phyloP scores from a whole-genome alignment of 345 rosid genomes.

The Dovyalis caffra region DNA sequence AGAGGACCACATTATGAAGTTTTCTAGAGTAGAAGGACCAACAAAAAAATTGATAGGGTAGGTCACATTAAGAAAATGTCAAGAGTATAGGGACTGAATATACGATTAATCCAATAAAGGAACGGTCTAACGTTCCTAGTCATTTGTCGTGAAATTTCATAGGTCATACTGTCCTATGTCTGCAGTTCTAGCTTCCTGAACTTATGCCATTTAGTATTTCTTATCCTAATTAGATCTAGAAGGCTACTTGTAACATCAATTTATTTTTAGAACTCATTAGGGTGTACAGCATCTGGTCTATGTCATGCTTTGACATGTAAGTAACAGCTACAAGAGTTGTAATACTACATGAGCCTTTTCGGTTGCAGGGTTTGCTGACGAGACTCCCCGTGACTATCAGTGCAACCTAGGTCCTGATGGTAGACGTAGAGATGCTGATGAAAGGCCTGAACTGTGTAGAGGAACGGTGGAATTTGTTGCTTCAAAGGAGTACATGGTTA shows the following conservation, averaged over 20 bases:
- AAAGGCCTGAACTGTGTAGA: constrained; percentile 80
- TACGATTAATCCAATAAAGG: no score
- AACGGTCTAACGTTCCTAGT: neutral
- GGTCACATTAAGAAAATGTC: no score
- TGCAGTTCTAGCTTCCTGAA: neutral
- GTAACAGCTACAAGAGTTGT: constrained; percentile 3
- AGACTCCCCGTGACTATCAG: constrained; percentile 73
- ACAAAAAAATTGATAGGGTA: no score
- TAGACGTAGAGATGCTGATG: constrained; percentile 77
- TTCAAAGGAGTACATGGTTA: constrained; percentile 82
- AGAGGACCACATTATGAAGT: no score
- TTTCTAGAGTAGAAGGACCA: no score
- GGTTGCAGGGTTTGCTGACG: constrained; percentile 58
- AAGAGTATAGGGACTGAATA: no score
- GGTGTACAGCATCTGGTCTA: neutral
- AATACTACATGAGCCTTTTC: constrained; percentile 5
- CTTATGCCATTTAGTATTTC: no score
- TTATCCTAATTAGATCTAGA: no score
- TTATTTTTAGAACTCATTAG: neutral
- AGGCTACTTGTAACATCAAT: constrained; percentile 1
- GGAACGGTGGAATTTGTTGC: constrained; percentile 92
- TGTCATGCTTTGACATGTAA: neutral
- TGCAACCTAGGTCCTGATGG: constrained; percentile 86
- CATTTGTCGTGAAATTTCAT: neutral
- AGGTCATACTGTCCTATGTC: neutral